Percentiles rank a stretch among this genome's conserved stretches.
Evolutionary conservation across 805 yeast genomes (phyloP).

Genomic region (Starmerella geochares): DNA sequence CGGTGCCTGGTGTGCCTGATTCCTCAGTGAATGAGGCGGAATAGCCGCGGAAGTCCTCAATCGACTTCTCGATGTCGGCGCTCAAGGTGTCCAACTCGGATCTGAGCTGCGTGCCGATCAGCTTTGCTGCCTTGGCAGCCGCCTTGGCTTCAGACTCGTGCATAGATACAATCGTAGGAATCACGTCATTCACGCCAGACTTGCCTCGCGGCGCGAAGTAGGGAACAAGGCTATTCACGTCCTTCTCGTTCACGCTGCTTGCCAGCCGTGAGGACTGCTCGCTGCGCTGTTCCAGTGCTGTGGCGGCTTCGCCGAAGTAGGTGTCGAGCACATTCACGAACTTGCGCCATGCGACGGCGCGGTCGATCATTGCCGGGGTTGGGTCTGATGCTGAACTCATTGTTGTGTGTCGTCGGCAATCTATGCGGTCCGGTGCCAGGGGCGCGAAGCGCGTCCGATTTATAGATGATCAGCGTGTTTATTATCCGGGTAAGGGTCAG

Average conservation of each 20-base stretch:
- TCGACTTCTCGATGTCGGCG: constrained; percentile 69
- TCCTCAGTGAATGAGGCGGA: constrained; percentile 61
- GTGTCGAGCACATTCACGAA: constrained; percentile 63
- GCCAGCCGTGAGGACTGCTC: constrained; percentile 32
- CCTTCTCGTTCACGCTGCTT: constrained; percentile 8
- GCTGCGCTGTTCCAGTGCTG: constrained; percentile 50
- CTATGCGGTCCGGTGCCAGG: not conserved
- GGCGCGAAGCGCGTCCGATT: not conserved
- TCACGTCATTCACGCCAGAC: constrained; percentile 75
- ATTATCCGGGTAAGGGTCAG: not conserved
- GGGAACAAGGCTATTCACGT: constrained; percentile 13
- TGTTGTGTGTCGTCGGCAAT: constrained; percentile 31
- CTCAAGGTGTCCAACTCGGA: constrained; percentile 60
- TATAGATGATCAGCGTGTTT: not conserved
- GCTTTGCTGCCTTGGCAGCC: constrained; percentile 47
- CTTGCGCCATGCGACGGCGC: constrained; percentile 80
- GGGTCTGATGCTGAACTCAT: constrained; percentile 49
- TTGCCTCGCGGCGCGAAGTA: constrained; percentile 64
- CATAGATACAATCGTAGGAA: constrained; percentile 46
- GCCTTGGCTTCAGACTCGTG: constrained; percentile 49
- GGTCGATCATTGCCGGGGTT: constrained; percentile 71
- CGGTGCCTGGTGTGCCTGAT: constrained; percentile 48
- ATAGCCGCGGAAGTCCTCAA: constrained; percentile 76
- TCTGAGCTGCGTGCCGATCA: constrained; percentile 49
- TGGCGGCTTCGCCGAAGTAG: constrained; percentile 42